Evolutionary conservation across 768 basidiomycete genomes (phyloP), one percentile per base, ranked within the genome.

Genomic region (Zangia roseola): DNA sequence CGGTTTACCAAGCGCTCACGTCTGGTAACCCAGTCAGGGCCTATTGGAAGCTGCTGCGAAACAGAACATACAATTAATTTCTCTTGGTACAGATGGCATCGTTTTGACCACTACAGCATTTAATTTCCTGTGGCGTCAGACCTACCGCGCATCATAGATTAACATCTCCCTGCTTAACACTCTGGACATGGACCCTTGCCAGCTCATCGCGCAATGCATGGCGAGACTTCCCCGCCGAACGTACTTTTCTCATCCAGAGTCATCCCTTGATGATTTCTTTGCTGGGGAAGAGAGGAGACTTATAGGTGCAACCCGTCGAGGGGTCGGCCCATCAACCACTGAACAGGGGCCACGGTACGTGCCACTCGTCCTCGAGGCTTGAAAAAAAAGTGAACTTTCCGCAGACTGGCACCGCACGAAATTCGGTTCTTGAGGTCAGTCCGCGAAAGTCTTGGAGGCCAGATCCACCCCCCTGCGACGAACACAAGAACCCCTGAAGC

Each of bases 261-360:
- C 37, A 40, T 56, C 55, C 14, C 43, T 57, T 16, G 35, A 52
- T 5, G 40, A 57, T 45, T 57, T 57, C 43, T 56, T 56, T 36
- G 19, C 31, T 14, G 43, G 39, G 20, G 45, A 56, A 26, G 49
- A 25, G 7, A 45, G 6, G 10, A 19, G 43, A 21, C 2, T 36
- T 9, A 20, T 23, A n/a, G 26, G 30, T 6, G 19, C 34, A 13
- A 30, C 17, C 33, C 1, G 6, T 36, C 40, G 10, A 28, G 20
- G 19, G 3, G 10, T 10, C 34, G 9, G 5, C 24, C 21, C 28
- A 19, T 28, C 19, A 3, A 30, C 23, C 10, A 13, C 25, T 42
- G 24, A 37, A 30, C 13, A 40, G 21, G 10, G 49, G 40, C 16
- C 14, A 16, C 14, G 7, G 31, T 52, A 39, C 10, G 46, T 53